Conservation (phyloP, 2,329 filamentous ascomycete genomes). For the Venturia pyrina region DNA sequence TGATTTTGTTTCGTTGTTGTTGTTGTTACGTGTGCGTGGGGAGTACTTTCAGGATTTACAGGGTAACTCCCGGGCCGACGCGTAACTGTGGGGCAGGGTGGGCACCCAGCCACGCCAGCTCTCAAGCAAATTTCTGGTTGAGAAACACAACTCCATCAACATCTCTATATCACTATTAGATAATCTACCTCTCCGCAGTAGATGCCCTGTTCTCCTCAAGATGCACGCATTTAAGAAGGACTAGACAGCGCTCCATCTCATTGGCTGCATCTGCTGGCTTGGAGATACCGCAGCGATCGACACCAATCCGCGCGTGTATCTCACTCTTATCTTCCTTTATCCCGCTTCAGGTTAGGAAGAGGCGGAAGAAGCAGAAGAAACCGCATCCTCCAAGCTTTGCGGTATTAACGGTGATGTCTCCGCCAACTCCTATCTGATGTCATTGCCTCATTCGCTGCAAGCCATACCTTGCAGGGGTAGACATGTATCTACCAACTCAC, state of each 20-base stretch:
- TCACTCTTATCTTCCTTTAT: not conserved
- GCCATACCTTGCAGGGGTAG: not conserved
- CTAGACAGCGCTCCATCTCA: not conserved
- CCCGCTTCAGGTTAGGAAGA: not conserved
- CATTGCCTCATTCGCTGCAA: not conserved
- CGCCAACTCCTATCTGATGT: not conserved
- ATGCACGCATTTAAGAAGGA: not conserved
- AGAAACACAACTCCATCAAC: not conserved
- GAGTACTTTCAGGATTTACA: not conserved
- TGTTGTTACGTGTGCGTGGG: too few relatives aligned
- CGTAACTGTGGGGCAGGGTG: not conserved
- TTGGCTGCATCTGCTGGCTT: not conserved
- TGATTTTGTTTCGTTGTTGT: too few relatives aligned
- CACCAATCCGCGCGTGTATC: not conserved
- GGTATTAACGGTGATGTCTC: not conserved
- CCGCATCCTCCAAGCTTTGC: not conserved
- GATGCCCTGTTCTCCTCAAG: not conserved
- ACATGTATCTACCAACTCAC: not conserved
- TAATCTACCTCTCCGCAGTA: too few relatives aligned
- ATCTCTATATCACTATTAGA: too few relatives aligned
- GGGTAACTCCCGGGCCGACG: not conserved
- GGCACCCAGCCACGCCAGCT: too few relatives aligned
- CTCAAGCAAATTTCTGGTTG: not conserved
- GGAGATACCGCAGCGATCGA: not conserved
- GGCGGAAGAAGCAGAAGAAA: not conserved